Percentiles rank a stretch among this genome's conserved stretches.
Evolutionary conservation across 495 filamentous ascomycete species (phyloP).

Genomic region (Evansstolkia leycettana): DNA sequence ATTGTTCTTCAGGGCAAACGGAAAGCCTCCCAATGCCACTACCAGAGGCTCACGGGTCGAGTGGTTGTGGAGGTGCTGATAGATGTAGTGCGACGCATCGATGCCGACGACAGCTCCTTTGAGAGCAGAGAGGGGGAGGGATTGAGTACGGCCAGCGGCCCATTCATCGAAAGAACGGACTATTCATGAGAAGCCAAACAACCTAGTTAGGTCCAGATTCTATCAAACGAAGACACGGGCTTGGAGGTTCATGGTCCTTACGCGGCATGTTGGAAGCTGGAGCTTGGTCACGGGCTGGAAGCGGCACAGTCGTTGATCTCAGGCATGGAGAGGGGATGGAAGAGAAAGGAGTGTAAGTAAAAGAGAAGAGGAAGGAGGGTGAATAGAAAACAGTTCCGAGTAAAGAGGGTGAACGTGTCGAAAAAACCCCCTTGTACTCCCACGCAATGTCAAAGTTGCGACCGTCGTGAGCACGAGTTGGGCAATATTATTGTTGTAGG

Average conservation of each 20-base stretch:
- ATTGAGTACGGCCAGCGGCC: slow-evolving; percentile 37
- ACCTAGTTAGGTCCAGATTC: no score
- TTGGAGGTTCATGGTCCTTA: slow-evolving; percentile 10
- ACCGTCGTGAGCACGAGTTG: no score
- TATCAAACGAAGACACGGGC: not conserved
- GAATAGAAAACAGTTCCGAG: not conserved
- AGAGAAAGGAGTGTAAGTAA: slow-evolving; percentile 5
- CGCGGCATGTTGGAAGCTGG: slow-evolving; percentile 28
- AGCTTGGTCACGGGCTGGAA: slow-evolving; percentile 16
- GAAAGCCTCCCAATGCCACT: slow-evolving; percentile 78
- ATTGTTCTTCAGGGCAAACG: slow-evolving; percentile 57
- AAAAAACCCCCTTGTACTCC: not conserved
- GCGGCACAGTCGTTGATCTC: slow-evolving; percentile 15
- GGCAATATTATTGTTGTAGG: no score
- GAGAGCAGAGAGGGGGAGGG: slow-evolving; percentile 48
- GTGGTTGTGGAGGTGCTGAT: slow-evolving; percentile 53
- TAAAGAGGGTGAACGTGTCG: slow-evolving; percentile 1
- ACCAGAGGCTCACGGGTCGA: slow-evolving; percentile 74
- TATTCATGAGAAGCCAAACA: slow-evolving; percentile 7
- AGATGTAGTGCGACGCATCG: slow-evolving; percentile 82
- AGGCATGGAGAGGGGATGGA: slow-evolving; percentile 14
- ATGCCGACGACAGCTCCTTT: slow-evolving; percentile 66
- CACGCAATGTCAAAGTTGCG: no score
- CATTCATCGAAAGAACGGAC: slow-evolving; percentile 51
- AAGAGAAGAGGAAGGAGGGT: not conserved